phyloP scores from a whole-genome alignment of 768 basidiomycete genomes.

The Mycena metata region DNA sequence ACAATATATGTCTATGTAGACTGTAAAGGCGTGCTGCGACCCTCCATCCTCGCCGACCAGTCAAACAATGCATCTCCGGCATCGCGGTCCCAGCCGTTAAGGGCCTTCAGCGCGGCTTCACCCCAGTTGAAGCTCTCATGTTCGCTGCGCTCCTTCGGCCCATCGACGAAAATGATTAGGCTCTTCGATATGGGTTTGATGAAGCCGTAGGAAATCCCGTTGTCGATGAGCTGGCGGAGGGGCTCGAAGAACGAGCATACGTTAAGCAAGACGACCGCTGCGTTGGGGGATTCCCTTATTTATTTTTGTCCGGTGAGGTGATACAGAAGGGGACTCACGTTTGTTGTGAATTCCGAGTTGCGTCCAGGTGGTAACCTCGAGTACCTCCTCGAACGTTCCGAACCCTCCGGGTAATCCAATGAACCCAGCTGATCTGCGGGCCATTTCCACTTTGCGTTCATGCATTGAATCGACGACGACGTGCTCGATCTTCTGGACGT shows the following conservation, averaged over 20 bases:
- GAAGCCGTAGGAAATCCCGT: slow-evolving; percentile 78
- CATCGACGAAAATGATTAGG: slow-evolving; percentile 83
- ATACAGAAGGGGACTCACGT: slow-evolving; percentile 63
- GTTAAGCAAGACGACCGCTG: slow-evolving; percentile 90
- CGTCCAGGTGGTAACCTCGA: slow-evolving; percentile 96
- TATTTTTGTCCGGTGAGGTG: background rate
- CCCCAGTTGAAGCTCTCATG: slow-evolving; percentile 87
- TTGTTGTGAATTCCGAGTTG: slow-evolving; percentile 91
- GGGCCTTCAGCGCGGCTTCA: slow-evolving; percentile 69
- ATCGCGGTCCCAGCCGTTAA: slow-evolving; percentile 70
- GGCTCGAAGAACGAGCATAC: slow-evolving; percentile 88
- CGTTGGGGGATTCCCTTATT: background rate
- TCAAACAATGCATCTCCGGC: slow-evolving; percentile 54
- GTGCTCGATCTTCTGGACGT: slow-evolving; percentile 34
- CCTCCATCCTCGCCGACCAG: slow-evolving; percentile 62
- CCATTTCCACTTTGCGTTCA: slow-evolving; percentile 94
- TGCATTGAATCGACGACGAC: slow-evolving; percentile 88
- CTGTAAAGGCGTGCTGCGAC: slow-evolving; percentile 35
- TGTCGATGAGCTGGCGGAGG: slow-evolving; percentile 79
- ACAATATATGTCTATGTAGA: slow-evolving; percentile 21
- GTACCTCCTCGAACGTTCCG: slow-evolving; percentile 95
- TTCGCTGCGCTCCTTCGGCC: slow-evolving; percentile 63
- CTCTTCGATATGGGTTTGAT: slow-evolving; percentile 72
- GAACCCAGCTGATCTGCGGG: slow-evolving; percentile 82
- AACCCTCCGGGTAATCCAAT: slow-evolving; percentile 93